Base-by-base conservation (phyloP, 140 eudicot species). In the Flaveria floridana region DNA sequence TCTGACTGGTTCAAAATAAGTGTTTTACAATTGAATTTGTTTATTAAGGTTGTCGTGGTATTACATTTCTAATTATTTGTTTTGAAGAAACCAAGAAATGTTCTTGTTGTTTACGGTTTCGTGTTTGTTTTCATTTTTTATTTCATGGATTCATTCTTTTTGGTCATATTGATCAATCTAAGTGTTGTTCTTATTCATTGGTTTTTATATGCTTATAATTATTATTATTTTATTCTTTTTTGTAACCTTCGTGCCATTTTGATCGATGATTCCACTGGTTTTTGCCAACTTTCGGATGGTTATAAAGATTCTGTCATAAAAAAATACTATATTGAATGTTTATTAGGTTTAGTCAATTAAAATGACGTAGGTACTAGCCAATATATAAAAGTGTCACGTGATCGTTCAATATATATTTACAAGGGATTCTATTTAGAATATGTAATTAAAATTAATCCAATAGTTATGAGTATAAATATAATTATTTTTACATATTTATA, bases 91-190 rank as follows among this genome's bases (percentile, higher is more conserved):
- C 20, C 76, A 68, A 70, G 65, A 58, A 69, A 30, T 64, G n/a
- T 69, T 77, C 64, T 46, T 77, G 65, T 70, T 77, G 76, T 46
- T 58, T 77, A 58, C 37, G 76, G 76, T 77, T 78, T 46, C 71
- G 46, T 69, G 47, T 47, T 71, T 16, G 37, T 46, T 59, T 57
- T 77, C 30, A 42, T n/a, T n/a, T 56, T 44, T 68, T 46, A 8
- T 30, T 41, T 46, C 28, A 48, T 70, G 72, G 61, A 30, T 70
- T 78, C 65, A 78, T 70, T 78, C 81, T 78, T 77, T 78, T 78
- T 70, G 77, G 47, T 70, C 64, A 68, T 69, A 58, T 77, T 66
- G 61, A 25, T 41, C 51, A 23, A 55, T 34, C 56, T 65, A 76
- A 25, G 66, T 34, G 70, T 30, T 72, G 68, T 56, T 72, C 39